Conservation (phyloP, 371 early-diverging fungal genomes). For the Syncephalastrum racemosum region DNA sequence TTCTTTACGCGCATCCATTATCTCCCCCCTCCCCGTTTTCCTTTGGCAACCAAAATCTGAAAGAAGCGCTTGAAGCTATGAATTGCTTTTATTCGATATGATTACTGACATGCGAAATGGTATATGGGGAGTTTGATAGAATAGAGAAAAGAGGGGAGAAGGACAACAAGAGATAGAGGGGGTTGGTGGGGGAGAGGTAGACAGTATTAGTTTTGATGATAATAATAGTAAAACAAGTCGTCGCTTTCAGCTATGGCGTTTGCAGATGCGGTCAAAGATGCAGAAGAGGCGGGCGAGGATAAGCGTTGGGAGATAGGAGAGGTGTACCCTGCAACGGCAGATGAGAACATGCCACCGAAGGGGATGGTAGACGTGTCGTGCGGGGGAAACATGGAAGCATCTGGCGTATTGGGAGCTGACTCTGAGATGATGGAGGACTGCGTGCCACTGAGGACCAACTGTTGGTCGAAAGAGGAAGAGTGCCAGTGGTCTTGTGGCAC, state of each 20-base stretch:
- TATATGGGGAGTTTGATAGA: too few species aligned
- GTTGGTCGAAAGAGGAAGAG: not conserved
- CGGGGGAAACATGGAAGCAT: not conserved
- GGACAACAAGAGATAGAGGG: too few species aligned
- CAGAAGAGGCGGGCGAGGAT: too few species aligned
- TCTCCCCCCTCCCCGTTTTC: too few species aligned
- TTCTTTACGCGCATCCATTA: too few species aligned
- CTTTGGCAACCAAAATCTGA: too few species aligned
- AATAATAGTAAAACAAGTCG: conserved; percentile 1
- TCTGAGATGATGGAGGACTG: conserved; percentile 17
- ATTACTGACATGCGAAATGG: too few species aligned
- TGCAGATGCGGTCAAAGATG: too few species aligned
- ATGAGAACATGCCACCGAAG: not conserved
- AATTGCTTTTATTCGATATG: too few species aligned
- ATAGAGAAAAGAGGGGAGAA: too few species aligned
- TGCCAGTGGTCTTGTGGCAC: not conserved
- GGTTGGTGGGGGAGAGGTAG: too few species aligned
- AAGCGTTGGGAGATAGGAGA: conserved; percentile 2
- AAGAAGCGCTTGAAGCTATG: too few species aligned
- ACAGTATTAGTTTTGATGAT: conserved; percentile 1
- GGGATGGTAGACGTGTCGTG: conserved; percentile 1
- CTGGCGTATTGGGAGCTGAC: conserved; percentile 13
- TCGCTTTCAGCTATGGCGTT: not conserved
- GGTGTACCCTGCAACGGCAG: conserved; percentile 1
- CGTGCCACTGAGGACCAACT: conserved; percentile 6